Conservation (phyloP, 306 rosid genomes). For the Sechiopsis laciniata region DNA sequence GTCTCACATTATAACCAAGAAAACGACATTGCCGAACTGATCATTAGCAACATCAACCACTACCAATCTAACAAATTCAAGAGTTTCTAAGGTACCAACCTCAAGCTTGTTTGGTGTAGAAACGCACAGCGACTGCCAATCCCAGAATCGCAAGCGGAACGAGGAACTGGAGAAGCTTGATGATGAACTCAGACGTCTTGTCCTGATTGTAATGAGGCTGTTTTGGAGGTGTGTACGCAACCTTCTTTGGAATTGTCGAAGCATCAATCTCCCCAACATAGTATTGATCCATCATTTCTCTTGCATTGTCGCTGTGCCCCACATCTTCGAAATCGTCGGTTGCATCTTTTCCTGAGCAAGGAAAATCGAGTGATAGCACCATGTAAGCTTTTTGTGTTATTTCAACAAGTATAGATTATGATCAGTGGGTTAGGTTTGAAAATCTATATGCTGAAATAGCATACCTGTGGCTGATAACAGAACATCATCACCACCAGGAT, state of each 20-base stretch:
- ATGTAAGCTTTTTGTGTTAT: no score
- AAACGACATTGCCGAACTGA: neutral
- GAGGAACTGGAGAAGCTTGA: constrained; percentile 53
- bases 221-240: constrained; percentile 38
- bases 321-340: constrained; percentile 60
- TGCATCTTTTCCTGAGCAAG: constrained; percentile 44
- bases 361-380: neutral
- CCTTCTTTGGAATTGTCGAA: constrained; percentile 40
- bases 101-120: constrained; percentile 42
- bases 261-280: constrained; percentile 43
- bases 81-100: constrained; percentile 15
- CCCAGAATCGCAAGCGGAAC: constrained; percentile 57
- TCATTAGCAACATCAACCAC: no score
- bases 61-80: neutral
- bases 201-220: constrained; percentile 58
- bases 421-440: no score
- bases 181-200: constrained; percentile 51
- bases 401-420: no score
- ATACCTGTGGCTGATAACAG: constrained; percentile 49
- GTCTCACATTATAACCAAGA: constrained; percentile 3
- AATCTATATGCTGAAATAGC: neutral
- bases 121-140: constrained; percentile 43
- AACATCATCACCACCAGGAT: constrained; percentile 57
- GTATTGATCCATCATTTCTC: constrained; percentile 44
- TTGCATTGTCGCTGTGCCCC: constrained; percentile 51